Evolutionary conservation across 148 eudicot genomes (phyloP), one percentile per base, ranked within the genome.

Genomic region (Rhododendron molle): DNA sequence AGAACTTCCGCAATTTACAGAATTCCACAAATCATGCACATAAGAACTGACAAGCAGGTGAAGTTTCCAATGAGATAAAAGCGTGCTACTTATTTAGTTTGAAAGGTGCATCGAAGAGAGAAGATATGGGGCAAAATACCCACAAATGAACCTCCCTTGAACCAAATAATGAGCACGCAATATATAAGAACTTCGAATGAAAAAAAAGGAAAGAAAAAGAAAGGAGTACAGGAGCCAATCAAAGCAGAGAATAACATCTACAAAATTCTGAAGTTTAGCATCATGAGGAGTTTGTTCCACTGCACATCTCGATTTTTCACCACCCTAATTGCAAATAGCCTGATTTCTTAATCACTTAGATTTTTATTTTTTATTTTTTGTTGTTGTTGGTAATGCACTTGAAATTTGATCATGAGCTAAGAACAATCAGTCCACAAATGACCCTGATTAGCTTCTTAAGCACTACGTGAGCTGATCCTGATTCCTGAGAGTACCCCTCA

Each of bases 1-100:
- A 30, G 34, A 85, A 85, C 54, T 36, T 81, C 83, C 36, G 30
- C 80, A 69, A 50, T 34, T 69, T 30, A 1, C 47, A 81, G 73
- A 46, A 82, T 40, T 76, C 28, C 20, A 10, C 9, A 69, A 18
- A 21, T 62, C 76, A 65, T 65, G 76, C 54, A 12, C 47, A 58
- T 15, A 13, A 26, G 34, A 28, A 60, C 12, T 28, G 76, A 18
- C 18, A 81, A 56, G 21, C 16, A 54, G 38, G 2, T 32, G 36
- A 36, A 81, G 83, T 60, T 15, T 20, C 30, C 26, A 40, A 21
- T 40, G 15, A 58, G 71, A 40, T 26, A 46, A 62, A 60, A 83
- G 65, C 32, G n/a, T 23, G 67, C 23, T 18, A 52, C 26, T 26
- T 47, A 46, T 23, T 50, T 30, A 81, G 15, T 47, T 60, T 30